A percentile compares a stretch with the other conserved stretches of the same genome.
Evolutionary conservation across 192 early-diverging fungal species (phyloP).

Genomic region (Jimgerdemannia flammicorona): DNA sequence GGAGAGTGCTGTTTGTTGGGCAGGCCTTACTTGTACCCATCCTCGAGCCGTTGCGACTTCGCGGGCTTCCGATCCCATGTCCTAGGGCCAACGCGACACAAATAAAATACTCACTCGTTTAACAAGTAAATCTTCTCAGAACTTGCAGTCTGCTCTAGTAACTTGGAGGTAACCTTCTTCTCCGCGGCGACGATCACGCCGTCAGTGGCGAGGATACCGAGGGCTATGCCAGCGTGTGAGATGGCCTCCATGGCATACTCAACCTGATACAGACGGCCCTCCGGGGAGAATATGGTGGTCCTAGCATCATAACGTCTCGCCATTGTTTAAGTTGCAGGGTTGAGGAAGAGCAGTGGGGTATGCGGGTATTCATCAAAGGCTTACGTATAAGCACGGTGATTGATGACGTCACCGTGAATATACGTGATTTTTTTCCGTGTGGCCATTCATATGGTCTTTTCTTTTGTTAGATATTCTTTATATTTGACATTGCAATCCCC

Average conservation of each 20-base stretch:
- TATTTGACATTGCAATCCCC: no score
- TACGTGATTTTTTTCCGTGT: no score
- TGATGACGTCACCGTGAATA: no score
- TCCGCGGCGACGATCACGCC: constrained; percentile 97
- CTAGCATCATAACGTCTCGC: constrained; percentile 96
- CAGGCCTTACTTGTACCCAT: no score
- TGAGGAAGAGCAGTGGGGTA: background rate
- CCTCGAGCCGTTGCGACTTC: no score
- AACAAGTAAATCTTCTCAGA: constrained; percentile 97
- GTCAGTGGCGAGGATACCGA: constrained; percentile 89
- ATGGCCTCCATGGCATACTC: constrained; percentile 99
- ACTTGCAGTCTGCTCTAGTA: constrained; percentile 81
- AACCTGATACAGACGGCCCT: constrained; percentile 98
- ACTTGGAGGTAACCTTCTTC: constrained; percentile 90
- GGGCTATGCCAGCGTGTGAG: constrained; percentile 91
- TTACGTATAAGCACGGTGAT: background rate
- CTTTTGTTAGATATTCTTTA: no score
- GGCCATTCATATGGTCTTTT: no score
- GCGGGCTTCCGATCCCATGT: no score
- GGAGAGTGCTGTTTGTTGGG: no score
- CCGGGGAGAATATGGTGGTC: constrained; percentile 99
- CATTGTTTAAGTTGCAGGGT: constrained; percentile 47
- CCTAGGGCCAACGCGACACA: background rate
- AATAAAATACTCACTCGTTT: constrained; percentile 66
- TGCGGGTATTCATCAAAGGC: background rate